phyloP scores from a whole-genome alignment of 306 rosid species.

The Malus domestica region ASM211411v1 NC_041797.1:7680501-7681000 shows the following conservation, averaged over 20 bases:
- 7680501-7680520: constrained; percentile 97
- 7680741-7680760: neutral
- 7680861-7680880: constrained; percentile 53
- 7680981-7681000: neutral
- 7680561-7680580: constrained; percentile 33
- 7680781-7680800: constrained; percentile 34
- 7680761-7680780: neutral
- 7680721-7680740: neutral
- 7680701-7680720: neutral
- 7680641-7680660: neutral
- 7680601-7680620: no score
- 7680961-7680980: neutral
- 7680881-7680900: constrained; percentile 64
- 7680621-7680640: neutral
- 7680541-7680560: constrained; percentile 83
- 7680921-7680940: constrained; percentile 33
- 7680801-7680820: constrained; percentile 65
- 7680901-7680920: constrained; percentile 66
- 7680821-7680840: constrained; percentile 29
- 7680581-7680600: neutral
- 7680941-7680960: neutral
- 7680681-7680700: neutral
- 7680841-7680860: constrained; percentile 40
- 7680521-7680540: constrained; percentile 76
- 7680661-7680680: neutral